Evolutionary conservation across 2,329 filamentous ascomycete genomes (phyloP).

Genomic region (Hypoxylon sp.): DNA sequence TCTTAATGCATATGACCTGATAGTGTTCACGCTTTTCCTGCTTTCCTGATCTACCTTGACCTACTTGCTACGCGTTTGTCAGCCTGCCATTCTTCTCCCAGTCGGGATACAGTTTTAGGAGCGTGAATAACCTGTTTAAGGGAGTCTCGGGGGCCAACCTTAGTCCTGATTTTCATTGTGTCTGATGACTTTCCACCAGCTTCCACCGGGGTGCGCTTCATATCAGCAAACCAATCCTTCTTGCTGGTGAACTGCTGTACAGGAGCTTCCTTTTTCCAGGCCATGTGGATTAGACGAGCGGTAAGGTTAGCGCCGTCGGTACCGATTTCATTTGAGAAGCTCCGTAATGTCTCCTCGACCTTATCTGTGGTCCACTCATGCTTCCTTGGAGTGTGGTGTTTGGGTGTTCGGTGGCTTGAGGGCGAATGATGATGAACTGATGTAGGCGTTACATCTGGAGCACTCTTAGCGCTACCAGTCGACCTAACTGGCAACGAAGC

Average conservation of each 20-base stretch:
- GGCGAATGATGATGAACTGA: constrained; percentile 40
- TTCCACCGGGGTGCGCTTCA: constrained; percentile 57
- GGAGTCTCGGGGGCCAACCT: constrained; percentile 58
- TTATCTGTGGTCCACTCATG: constrained; percentile 61
- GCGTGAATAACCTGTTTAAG: not conserved
- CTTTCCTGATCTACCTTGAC: constrained; percentile 57
- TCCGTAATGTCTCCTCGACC: constrained; percentile 59
- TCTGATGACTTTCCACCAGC: constrained; percentile 52
- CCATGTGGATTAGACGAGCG: constrained; percentile 62
- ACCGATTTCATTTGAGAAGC: constrained; percentile 61
- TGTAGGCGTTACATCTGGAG: constrained; percentile 41
- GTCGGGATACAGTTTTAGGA: not conserved
- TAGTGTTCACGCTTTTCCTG: constrained; percentile 62
- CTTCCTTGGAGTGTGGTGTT: constrained; percentile 54
- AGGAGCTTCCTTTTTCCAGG: constrained; percentile 58
- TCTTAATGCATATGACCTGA: constrained; percentile 63
- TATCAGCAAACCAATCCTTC: constrained; percentile 64
- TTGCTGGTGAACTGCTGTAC: constrained; percentile 60
- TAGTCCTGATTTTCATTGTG: constrained; percentile 66
- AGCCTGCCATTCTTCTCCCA: constrained; percentile 8
- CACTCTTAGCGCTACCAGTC: constrained; percentile 32
- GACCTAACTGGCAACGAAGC: constrained; percentile 40
- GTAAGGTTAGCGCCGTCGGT: constrained; percentile 62
- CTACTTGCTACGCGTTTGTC: constrained; percentile 58
- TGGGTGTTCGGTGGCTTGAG: constrained; percentile 51